These are phyloP conservation scores for Trichocomaceae sp. DNA, from an alignment of 2,329 filamentous ascomycete genomes.

Conservation along the genomic window DNA sequence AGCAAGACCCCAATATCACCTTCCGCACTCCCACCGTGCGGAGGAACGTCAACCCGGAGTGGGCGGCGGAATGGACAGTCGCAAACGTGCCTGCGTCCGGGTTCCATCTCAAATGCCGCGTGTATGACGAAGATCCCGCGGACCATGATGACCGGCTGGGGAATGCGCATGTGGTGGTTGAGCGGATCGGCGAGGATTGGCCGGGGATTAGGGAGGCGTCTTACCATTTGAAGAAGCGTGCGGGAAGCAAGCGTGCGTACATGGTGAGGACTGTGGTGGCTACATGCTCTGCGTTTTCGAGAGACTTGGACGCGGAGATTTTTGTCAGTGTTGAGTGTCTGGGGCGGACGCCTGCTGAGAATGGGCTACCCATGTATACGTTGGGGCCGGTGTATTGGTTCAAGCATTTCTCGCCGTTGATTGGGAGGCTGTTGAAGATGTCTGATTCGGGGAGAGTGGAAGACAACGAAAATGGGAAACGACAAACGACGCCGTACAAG, in stretches of 20 bases:
- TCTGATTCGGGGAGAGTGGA: slow-evolving; percentile 58
- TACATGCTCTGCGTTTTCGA: slow-evolving; percentile 58
- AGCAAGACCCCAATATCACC: slow-evolving; percentile 70
- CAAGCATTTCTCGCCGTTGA: slow-evolving; percentile 81
- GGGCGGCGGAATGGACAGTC: slow-evolving; percentile 82
- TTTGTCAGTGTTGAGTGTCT: slow-evolving; percentile 71
- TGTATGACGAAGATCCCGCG: slow-evolving; percentile 85
- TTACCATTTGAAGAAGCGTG: slow-evolving; percentile 68
- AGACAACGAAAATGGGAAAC: slow-evolving; percentile 44
- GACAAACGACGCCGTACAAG: slow-evolving; percentile 72
- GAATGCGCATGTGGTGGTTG: slow-evolving; percentile 67
- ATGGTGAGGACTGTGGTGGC: slow-evolving; percentile 62
- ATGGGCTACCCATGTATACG: slow-evolving; percentile 68
- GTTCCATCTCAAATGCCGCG: slow-evolving; percentile 74
- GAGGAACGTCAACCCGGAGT: slow-evolving; percentile 64
- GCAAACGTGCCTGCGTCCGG: slow-evolving; percentile 76
- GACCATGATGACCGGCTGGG: slow-evolving; percentile 84
- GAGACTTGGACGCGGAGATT: slow-evolving; percentile 61
- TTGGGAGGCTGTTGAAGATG: slow-evolving; percentile 70
- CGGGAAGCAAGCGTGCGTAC: slow-evolving; percentile 83
- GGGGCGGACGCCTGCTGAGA: slow-evolving; percentile 60
- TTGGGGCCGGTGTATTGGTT: slow-evolving; percentile 69
- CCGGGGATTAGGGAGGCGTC: slow-evolving; percentile 56
- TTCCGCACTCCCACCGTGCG: slow-evolving; percentile 72
- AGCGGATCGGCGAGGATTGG: slow-evolving; percentile 59